Percentiles rank a stretch among this genome's conserved stretches.
phyloP scores from a whole-genome alignment of 345 rosid genomes.

The Syzygium grande region DNA sequence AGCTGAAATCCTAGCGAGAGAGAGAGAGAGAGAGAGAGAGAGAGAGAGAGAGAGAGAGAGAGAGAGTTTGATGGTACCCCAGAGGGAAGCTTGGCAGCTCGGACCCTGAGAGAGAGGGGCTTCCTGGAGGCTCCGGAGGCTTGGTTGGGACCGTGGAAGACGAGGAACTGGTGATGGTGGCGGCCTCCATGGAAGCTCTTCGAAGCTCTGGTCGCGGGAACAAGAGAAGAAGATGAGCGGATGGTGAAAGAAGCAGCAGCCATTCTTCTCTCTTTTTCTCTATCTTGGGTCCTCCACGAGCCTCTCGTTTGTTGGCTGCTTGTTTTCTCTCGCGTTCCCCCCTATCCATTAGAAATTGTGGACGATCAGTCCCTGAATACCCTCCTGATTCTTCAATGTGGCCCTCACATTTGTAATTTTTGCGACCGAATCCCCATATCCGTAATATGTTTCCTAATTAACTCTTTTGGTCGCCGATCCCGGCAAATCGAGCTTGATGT shows the following conservation, averaged over 20 bases:
- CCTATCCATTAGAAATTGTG: background rate
- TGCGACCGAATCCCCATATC: background rate
- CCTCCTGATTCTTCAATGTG: background rate
- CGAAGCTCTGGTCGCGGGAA: background rate
- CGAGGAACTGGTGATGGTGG: constrained; percentile 3
- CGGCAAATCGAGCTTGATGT: background rate
- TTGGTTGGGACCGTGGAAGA: background rate
- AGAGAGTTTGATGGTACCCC: constrained; percentile 32
- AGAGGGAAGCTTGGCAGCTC: constrained; percentile 56
- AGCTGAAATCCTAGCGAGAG: background rate
- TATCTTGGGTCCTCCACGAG: background rate
- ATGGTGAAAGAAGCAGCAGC: background rate
- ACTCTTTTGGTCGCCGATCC: background rate
- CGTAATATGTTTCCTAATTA: background rate
- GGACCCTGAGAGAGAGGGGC: constrained; percentile 22
- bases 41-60: background rate
- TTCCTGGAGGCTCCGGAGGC: constrained; percentile 11
- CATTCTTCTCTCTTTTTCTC: background rate
- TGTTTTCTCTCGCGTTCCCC: background rate
- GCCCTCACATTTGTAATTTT: background rate
- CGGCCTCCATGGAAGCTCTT: background rate
- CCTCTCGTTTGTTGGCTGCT: background rate
- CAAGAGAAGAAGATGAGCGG: background rate
- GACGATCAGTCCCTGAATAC: background rate
- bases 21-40: background rate